Percentiles rank a stretch among this genome's conserved stretches.
These are phyloP conservation scores for thale cress (Arabidopsis thaliana) DNA, from an alignment of 345 rosid species.

Conservation along the genomic window DNA sequence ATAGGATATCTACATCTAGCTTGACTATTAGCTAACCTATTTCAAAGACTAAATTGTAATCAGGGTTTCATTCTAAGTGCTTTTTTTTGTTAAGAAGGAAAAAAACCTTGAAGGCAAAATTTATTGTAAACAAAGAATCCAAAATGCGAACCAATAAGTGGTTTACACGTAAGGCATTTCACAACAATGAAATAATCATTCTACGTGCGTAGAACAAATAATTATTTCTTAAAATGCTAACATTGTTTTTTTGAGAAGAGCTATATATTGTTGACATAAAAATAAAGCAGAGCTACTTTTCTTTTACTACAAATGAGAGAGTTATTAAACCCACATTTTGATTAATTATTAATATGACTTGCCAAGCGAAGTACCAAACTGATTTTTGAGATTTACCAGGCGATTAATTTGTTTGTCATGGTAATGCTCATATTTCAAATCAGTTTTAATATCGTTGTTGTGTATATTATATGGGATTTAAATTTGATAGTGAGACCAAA, in stretches of 20 bases:
- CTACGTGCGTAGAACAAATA: neutral
- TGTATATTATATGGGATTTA: neutral
- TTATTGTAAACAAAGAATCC: too few species aligned
- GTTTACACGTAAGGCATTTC: neutral
- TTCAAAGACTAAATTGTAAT: neutral
- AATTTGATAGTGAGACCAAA: neutral
- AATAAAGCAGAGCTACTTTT: neutral
- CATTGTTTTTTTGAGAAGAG: neutral
- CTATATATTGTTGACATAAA: neutral
- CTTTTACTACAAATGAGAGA: neutral
- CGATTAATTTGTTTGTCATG: too few species aligned
- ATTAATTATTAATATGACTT: neutral
- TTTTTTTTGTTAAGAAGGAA: neutral
- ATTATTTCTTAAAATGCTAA: slow-evolving; percentile 2
- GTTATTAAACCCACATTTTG: neutral
- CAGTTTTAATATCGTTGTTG: neutral
- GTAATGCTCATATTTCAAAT: neutral
- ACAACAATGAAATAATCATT: neutral
- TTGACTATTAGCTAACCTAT: slow-evolving; percentile 20
- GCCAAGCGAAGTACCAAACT: too few species aligned
- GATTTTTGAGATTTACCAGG: neutral
- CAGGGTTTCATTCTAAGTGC: slow-evolving; percentile 1
- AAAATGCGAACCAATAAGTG: neutral
- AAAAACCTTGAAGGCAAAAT: too few species aligned
- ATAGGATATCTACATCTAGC: slow-evolving; percentile 13